phyloP scores from a whole-genome alignment of 805 yeast species.

The Cephaloascus fragrans region DNA sequence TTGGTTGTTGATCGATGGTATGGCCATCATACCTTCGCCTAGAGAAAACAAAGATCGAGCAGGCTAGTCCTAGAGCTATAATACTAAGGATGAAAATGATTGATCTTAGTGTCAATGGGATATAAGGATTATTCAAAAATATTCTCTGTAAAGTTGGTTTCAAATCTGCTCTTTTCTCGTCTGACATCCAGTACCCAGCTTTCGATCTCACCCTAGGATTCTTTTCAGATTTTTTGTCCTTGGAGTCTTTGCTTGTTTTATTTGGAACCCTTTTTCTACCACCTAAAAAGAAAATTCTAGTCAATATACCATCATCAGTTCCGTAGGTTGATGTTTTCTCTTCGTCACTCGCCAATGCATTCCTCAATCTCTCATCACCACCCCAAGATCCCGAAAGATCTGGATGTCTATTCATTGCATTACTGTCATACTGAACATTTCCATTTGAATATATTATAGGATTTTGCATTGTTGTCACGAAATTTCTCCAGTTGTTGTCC shows the following conservation, averaged over 20 bases:
- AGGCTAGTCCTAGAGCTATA: slow-evolving; percentile 66
- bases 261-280: slow-evolving; percentile 2
- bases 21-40: slow-evolving; percentile 19
- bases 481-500: slow-evolving; percentile 41
- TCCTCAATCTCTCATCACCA: slow-evolving; percentile 55
- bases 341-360: slow-evolving; percentile 34
- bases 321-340: slow-evolving; percentile 10
- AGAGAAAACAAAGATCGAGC: slow-evolving; percentile 39
- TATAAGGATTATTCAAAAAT: slow-evolving; percentile 65
- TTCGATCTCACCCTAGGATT: slow-evolving; percentile 35
- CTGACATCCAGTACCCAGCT: slow-evolving; percentile 64
- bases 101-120: slow-evolving; percentile 65
- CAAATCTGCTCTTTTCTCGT: slow-evolving; percentile 53
- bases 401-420: slow-evolving; percentile 11
- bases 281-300: no score
- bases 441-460: slow-evolving; percentile 28
- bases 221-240: slow-evolving; percentile 13
- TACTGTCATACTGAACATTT: slow-evolving; percentile 13
- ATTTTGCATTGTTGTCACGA: slow-evolving; percentile 35
- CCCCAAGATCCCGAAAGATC: slow-evolving; percentile 54
- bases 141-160: slow-evolving; percentile 49
- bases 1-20: slow-evolving; percentile 62
- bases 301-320: not conserved
- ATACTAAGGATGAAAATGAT: slow-evolving; percentile 40
- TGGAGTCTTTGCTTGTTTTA: slow-evolving; percentile 1